Evolutionary conservation across 176 grass and related monocot species (phyloP), one percentile per base, ranked within the genome.

Genomic region (Avena sativa): DNA sequence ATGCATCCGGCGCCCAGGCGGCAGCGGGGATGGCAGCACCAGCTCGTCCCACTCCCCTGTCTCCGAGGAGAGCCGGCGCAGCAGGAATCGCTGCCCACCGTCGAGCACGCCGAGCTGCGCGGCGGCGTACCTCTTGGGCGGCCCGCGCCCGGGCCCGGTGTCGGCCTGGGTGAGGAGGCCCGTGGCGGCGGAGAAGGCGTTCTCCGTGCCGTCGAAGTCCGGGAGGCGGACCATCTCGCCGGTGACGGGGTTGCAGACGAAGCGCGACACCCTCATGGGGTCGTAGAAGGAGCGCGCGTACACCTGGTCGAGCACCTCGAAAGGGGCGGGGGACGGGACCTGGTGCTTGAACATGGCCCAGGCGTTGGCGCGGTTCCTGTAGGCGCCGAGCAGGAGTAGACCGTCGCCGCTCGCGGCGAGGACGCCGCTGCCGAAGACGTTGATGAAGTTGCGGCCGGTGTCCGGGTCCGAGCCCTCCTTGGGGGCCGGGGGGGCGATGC

Each of bases 241-340:
- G 77, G 36, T 79, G 25, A 79, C 13, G 58, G 77, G 79, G 60
- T 81, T 65, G 58, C 57, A 80, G 43, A 80, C 79, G 79, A 49
- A 28, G 79, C 57, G 77, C 12, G 56, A 3, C 17, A 61, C 5
- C 20, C 34, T 21, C 71, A 40, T 17, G 53, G 34, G 57, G 36
- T 49, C 71, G 71, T 13, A 13, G 71, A 23, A 49, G 43, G 44
- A 25, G 44, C 71, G 71, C 71, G 46, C 71, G 71, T 25, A 74
- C 12, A 49, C 44, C 71, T 74, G 71, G 71, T 74, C 71, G 71
- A 74, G 12, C 12, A 74, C 71, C 71, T 74, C 71, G 71, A 74
- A 74, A 3, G 71, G 71, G 71, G 0, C 71, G 20, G 71, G 43
- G 71, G 71, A 8, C 43, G 43, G 43, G 71, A 1, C 2, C 71